Percentiles rank a stretch among this genome's conserved stretches.
Evolutionary conservation across 2,329 filamentous ascomycete species (phyloP).

Genomic region (Aspergillus costaricaensis): DNA sequence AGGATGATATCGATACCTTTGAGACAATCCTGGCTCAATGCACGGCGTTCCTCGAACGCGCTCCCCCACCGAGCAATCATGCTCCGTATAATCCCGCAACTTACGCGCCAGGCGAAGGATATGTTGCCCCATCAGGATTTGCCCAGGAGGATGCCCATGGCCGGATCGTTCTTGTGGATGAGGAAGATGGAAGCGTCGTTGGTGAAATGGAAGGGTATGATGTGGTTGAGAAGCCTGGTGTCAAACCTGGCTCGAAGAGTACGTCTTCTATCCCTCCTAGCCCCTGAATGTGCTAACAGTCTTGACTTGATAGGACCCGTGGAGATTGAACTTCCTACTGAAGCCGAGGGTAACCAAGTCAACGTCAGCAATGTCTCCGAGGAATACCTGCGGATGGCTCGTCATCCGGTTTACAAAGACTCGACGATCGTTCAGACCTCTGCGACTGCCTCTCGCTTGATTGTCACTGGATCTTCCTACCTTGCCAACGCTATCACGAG

Average conservation of each 20-base stretch:
- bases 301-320: slow-evolving; percentile 45
- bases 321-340: slow-evolving; percentile 49
- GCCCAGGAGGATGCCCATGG: slow-evolving; percentile 54
- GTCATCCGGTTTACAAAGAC: slow-evolving; percentile 89
- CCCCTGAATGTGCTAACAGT: slow-evolving; percentile 9
- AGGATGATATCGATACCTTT: slow-evolving; percentile 94
- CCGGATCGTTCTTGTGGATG: slow-evolving; percentile 88
- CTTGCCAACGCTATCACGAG: slow-evolving; percentile 75
- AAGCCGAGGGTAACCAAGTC: slow-evolving; percentile 51
- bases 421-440: slow-evolving; percentile 85
- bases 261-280: slow-evolving; percentile 31
- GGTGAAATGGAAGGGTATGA: slow-evolving; percentile 86
- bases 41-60: slow-evolving; percentile 88
- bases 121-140: slow-evolving; percentile 53
- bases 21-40: slow-evolving; percentile 98
- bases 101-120: slow-evolving; percentile 78
- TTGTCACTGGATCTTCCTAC: slow-evolving; percentile 82
- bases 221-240: slow-evolving; percentile 71
- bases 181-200: slow-evolving; percentile 93
- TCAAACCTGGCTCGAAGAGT: slow-evolving; percentile 92
- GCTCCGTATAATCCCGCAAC: slow-evolving; percentile 74
- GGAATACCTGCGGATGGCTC: slow-evolving; percentile 70
- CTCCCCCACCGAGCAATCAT: slow-evolving; percentile 58
- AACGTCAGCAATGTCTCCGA: slow-evolving; percentile 51
- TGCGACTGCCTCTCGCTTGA: slow-evolving; percentile 81